Conservation (phyloP, 805 yeast genomes). For the Cyberlindnera nakhonratchasimensis region DNA sequence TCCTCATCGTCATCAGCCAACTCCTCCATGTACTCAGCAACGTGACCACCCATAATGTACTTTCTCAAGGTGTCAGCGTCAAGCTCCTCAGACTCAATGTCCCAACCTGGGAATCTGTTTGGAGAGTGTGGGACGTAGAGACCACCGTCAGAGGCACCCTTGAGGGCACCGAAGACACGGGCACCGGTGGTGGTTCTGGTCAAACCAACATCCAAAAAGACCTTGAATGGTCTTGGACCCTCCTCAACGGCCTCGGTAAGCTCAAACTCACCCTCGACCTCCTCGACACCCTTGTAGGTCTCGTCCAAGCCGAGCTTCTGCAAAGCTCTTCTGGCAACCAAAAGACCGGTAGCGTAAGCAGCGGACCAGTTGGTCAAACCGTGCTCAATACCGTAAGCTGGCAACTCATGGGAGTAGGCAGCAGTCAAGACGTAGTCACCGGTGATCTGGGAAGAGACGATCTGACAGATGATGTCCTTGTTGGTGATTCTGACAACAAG, state of each 20-base stretch:
- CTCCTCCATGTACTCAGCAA: slow-evolving; percentile 99
- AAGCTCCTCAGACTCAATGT: slow-evolving; percentile 95
- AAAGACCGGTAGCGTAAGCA: slow-evolving; percentile 97
- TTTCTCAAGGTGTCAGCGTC: slow-evolving; percentile 96
- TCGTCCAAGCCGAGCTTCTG: slow-evolving; percentile 97
- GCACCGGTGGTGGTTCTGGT: slow-evolving; percentile 99
- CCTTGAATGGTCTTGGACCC: slow-evolving; percentile 99
- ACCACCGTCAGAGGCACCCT: slow-evolving; percentile 99
- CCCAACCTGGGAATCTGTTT: slow-evolving; percentile 99
- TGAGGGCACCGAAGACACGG: slow-evolving; percentile 97
- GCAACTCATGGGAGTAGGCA: slow-evolving; percentile 98
- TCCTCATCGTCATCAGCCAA: slow-evolving; percentile 99
- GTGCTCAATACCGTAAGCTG: slow-evolving; percentile 94
- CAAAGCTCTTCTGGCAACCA: slow-evolving; percentile 98
- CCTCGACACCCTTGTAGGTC: slow-evolving; percentile 98
- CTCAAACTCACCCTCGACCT: slow-evolving; percentile 98
- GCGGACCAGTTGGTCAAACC: slow-evolving; percentile 99
- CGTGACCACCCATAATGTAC: slow-evolving; percentile 99
- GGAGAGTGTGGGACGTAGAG: slow-evolving; percentile 98
- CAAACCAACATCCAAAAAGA: slow-evolving; percentile 97
- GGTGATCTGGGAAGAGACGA: slow-evolving; percentile 91
- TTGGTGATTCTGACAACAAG: slow-evolving; percentile 99
- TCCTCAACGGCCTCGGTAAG: slow-evolving; percentile 99
- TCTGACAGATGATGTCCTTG: slow-evolving; percentile 98
- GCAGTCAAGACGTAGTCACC: slow-evolving; percentile 96